Percentiles rank a stretch among this genome's conserved stretches.
These are phyloP conservation scores for Malus sylvestris DNA, from an alignment of 306 rosid genomes.

Conservation along the genomic window DNA sequence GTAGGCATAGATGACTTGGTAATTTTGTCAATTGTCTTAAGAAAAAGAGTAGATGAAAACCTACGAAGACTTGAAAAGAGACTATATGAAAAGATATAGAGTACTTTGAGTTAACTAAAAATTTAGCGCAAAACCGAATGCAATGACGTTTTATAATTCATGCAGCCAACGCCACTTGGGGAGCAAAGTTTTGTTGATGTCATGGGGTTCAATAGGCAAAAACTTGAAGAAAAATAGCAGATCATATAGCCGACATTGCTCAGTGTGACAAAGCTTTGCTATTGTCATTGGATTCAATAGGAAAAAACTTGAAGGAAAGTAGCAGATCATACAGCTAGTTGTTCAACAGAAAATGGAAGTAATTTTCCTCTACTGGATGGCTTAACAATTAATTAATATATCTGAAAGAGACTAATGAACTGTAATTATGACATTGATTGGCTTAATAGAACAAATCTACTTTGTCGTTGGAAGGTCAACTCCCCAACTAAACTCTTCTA, in stretches of 20 bases:
- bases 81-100: no score
- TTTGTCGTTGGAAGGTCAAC: constrained; percentile 41
- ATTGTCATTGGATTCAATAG: constrained; percentile 7
- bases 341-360: not conserved
- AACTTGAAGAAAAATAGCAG: not conserved
- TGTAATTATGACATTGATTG: not conserved
- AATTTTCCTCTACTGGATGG: not conserved
- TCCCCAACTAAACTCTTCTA: constrained; percentile 19
- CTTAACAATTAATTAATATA: constrained; percentile 1
- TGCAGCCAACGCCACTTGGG: no score
- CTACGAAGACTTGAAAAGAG: no score
- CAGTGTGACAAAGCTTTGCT: no score
- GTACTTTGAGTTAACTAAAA: no score
- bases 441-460: constrained; percentile 1
- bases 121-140: no score
- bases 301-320: constrained; percentile 3
- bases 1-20: constrained; percentile 2
- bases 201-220: constrained; percentile 7
- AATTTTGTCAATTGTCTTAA: not conserved
- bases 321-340: not conserved
- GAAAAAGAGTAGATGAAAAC: no score
- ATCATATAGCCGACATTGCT: not conserved
- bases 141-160: no score
- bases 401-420: not conserved
- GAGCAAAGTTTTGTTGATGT: no score